phyloP scores from a whole-genome alignment of 495 filamentous ascomycete genomes.

The Aspergillus nanangensis region DNA sequence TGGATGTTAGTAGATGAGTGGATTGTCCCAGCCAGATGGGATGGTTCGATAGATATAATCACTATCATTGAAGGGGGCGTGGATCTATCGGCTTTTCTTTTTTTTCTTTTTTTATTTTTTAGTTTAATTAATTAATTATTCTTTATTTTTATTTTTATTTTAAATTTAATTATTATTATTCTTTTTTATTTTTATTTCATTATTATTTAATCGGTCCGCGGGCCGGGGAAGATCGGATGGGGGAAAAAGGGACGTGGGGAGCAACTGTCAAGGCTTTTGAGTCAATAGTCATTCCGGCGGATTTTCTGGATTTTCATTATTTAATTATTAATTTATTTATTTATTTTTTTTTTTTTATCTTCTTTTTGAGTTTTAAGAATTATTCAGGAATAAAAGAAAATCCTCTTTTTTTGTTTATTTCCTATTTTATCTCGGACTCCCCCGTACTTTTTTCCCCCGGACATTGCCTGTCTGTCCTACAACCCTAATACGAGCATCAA shows the following conservation, averaged over 20 bases:
- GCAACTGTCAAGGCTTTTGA: not conserved
- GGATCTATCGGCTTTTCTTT: constrained; percentile 22
- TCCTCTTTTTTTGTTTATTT: no score
- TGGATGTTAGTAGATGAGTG: no score
- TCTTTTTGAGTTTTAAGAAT: not conserved
- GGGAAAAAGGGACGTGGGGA: constrained; percentile 11
- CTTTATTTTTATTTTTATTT: constrained; percentile 5
- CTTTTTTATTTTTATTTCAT: constrained; percentile 2
- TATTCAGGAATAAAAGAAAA: no score
- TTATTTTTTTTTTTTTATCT: not conserved
- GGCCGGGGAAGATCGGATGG: constrained; percentile 24
- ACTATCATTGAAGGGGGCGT: no score
- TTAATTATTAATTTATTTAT: constrained; percentile 1
- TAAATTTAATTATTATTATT: not conserved
- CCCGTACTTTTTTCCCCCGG: no score
- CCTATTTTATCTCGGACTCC: no score
- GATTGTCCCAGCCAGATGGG: no score
- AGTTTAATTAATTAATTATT: not conserved
- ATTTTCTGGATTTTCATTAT: no score
- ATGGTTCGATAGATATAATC: no score
- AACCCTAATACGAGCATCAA: no score
- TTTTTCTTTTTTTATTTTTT: constrained; percentile 3
- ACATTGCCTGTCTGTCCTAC: no score
- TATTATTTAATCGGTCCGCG: constrained; percentile 17
- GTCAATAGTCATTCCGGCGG: no score